Evolutionary conservation across 768 basidiomycete species (phyloP).

Genomic region (Pleurotus sapidus): DNA sequence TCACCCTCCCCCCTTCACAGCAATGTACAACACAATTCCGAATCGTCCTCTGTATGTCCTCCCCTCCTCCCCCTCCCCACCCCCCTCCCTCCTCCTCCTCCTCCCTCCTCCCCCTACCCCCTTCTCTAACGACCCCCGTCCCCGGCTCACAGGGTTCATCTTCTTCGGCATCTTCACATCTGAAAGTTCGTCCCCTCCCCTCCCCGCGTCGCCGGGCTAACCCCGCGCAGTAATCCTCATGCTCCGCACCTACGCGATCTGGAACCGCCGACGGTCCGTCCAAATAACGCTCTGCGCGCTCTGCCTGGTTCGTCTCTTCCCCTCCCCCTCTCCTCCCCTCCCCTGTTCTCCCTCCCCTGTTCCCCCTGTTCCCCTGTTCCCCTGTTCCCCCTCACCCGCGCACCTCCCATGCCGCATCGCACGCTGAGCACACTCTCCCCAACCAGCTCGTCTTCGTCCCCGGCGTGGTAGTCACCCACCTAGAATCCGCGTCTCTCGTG

Average conservation of each 20-base stretch:
- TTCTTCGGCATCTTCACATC: conserved; percentile 33
- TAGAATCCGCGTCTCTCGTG: conserved; percentile 30
- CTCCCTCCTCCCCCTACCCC: neutral
- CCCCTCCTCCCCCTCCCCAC: neutral
- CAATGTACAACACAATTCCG: conserved; percentile 23
- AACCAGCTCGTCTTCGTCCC: conserved; percentile 29
- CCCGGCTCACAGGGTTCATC: conserved; percentile 31
- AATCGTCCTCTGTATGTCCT: conserved; percentile 27
- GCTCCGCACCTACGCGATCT: conserved; percentile 43
- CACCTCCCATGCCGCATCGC: neutral
- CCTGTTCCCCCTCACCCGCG: neutral
- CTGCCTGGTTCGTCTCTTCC: neutral
- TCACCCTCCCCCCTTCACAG: conserved; percentile 11
- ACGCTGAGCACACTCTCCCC: too few species aligned
- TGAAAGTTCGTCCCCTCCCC: conserved; percentile 23
- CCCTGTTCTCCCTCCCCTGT: neutral
- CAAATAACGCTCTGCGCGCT: conserved; percentile 27
- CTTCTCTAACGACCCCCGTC: neutral
- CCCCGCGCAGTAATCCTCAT: conserved; percentile 30
- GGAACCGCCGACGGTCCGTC: conserved; percentile 33
- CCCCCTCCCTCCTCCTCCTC: neutral
- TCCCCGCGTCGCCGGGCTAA: neutral
- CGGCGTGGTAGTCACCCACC: conserved; percentile 24
- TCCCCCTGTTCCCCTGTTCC: neutral
- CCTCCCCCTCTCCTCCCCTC: too few species aligned